Conservation (phyloP, 495 filamentous ascomycete genomes). For the Xylona heveae region DNA sequence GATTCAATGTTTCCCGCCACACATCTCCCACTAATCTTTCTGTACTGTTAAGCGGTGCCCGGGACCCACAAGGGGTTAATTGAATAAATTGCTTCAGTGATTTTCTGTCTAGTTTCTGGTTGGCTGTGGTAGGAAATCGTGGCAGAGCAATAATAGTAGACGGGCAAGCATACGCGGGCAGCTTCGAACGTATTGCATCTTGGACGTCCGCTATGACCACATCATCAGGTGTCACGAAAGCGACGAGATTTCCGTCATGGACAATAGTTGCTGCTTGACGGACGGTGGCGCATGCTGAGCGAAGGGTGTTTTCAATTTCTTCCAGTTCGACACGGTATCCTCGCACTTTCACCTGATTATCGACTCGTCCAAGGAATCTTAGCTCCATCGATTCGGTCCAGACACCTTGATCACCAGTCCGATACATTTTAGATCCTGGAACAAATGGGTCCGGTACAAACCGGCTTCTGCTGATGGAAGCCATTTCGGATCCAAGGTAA, state of each 20-base stretch:
- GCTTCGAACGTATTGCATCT: background rate
- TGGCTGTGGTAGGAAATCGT: slow-evolving; percentile 11
- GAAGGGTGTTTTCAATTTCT: slow-evolving; percentile 15
- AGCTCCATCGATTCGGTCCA: slow-evolving; percentile 12
- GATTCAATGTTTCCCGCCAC: no score
- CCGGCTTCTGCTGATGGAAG: background rate
- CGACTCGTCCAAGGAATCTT: slow-evolving; percentile 12
- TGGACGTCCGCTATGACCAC: slow-evolving; percentile 4
- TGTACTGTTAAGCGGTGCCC: no score
- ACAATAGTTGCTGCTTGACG: slow-evolving; percentile 1
- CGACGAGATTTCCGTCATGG: slow-evolving; percentile 10
- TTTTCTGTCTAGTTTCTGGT: slow-evolving; percentile 14
- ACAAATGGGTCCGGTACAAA: slow-evolving; percentile 9
- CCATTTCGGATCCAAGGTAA: slow-evolving; percentile 13
- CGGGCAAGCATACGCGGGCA: slow-evolving; percentile 12
- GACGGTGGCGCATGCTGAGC: slow-evolving; percentile 5
- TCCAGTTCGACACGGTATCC: slow-evolving; percentile 17
- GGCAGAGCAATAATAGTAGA: slow-evolving; percentile 7
- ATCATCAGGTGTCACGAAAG: slow-evolving; percentile 9
- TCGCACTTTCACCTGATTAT: slow-evolving; percentile 17
- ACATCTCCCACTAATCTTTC: no score
- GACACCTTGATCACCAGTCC: slow-evolving; percentile 14
- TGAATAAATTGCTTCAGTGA: no score
- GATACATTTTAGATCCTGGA: slow-evolving; percentile 13
- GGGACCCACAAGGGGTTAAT: no score